These are phyloP conservation scores for Firmiana major DNA, from an alignment of 345 rosid species.

Conservation along the genomic window DNA sequence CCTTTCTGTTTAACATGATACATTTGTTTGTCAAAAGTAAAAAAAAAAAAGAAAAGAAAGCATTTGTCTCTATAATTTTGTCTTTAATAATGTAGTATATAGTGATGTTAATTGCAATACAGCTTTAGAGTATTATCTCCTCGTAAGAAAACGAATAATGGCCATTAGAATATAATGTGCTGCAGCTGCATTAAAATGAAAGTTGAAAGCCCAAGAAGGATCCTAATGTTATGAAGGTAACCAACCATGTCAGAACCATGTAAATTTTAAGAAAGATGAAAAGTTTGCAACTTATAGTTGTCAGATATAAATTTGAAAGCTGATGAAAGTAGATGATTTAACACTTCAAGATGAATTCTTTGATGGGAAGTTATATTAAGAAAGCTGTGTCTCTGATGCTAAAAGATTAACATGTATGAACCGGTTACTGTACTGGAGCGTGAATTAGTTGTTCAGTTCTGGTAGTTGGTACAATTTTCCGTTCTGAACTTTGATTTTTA, in stretches of 20 bases:
- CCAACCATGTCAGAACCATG: not conserved
- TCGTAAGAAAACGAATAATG: not conserved
- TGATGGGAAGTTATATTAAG: not conserved
- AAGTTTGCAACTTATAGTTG: too few species aligned
- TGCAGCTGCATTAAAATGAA: not conserved
- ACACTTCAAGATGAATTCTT: not conserved
- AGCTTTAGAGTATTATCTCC: not conserved
- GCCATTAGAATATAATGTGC: not conserved
- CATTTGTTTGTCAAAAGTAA: not conserved
- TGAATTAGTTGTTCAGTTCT: not conserved
- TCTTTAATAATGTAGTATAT: not conserved
- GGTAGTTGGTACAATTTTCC: not conserved
- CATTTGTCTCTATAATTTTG: not conserved
- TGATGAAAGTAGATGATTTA: not conserved
- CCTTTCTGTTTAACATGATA: not conserved
- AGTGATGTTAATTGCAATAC: not conserved
- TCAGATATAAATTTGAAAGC: not conserved
- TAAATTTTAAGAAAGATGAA: not conserved
- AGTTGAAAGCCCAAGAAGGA: not conserved
- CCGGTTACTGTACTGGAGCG: not conserved
- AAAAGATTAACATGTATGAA: not conserved
- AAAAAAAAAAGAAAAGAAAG: too few species aligned
- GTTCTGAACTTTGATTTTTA: not conserved
- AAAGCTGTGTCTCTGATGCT: not conserved
- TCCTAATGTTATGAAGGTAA: not conserved